These are phyloP conservation scores for Rhodotorula sp. DNA, from an alignment of 1,284 basidiomycete species.

Conservation along the genomic window DNA sequence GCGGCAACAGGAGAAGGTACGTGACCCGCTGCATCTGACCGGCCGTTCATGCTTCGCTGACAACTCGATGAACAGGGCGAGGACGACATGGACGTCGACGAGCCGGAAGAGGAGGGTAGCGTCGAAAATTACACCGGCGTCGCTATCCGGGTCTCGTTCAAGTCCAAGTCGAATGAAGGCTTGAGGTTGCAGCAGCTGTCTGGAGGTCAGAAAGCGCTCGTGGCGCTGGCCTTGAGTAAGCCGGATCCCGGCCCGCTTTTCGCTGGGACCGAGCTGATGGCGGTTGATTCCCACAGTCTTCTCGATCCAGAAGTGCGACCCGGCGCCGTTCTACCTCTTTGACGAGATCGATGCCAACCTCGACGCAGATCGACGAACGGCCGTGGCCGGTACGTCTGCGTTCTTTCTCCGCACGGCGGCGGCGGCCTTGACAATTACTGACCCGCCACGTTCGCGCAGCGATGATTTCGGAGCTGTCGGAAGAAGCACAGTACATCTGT, in stretches of 20 bases:
- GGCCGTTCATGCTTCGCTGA: not conserved
- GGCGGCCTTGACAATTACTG: not conserved
- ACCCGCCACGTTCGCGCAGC: constrained; percentile 52
- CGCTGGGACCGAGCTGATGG: not conserved
- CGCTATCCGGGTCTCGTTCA: constrained; percentile 97
- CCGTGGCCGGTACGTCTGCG: constrained; percentile 73
- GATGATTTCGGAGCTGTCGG: constrained; percentile 88
- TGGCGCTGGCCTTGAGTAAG: constrained; percentile 85
- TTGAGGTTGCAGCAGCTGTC: constrained; percentile 94
- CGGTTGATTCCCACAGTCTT: constrained; percentile 64
- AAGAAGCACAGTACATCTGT: constrained; percentile 92
- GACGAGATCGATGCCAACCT: constrained; percentile 99
- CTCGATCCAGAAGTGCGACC: constrained; percentile 98
- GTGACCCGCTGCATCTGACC: constrained; percentile 38
- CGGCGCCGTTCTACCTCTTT: constrained; percentile 99
- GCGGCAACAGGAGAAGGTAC: constrained; percentile 64
- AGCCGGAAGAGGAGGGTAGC: constrained; percentile 61
- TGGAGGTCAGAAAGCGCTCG: constrained; percentile 95
- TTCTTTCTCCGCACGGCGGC: not conserved
- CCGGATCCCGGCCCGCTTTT: not conserved
- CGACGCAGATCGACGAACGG: constrained; percentile 95
- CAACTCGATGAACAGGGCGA: constrained; percentile 44
- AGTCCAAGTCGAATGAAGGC: constrained; percentile 95
- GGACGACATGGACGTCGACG: constrained; percentile 48
- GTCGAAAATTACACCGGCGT: constrained; percentile 95